A percentile compares a stretch with the other conserved stretches of the same genome.
phyloP scores from a whole-genome alignment of 78 protist genomes.

The slime mould (Dictyostelium discoideum) region DNA sequence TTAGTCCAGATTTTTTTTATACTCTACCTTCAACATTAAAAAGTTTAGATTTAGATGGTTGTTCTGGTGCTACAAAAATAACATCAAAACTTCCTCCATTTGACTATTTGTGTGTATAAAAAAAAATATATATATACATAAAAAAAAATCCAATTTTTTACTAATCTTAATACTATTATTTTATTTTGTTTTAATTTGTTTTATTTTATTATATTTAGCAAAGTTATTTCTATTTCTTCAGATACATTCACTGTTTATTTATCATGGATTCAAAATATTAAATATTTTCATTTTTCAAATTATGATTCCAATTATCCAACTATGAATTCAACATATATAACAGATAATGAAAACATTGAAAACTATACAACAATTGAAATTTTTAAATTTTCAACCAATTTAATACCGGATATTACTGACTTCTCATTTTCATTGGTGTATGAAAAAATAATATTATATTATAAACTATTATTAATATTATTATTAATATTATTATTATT shows the following conservation, averaged over 20 bases:
- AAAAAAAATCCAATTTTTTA: background rate
- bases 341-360: background rate
- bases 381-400: background rate
- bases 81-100: background rate
- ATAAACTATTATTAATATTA: too few species aligned
- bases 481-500: background rate
- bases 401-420: background rate
- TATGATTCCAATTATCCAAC: background rate
- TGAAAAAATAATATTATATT: too few species aligned
- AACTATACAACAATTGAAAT: background rate
- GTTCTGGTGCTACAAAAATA: background rate
- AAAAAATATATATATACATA: background rate
- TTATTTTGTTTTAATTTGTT: too few species aligned
- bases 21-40: background rate
- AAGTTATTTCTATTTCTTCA: background rate
- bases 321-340: background rate
- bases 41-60: background rate
- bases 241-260: background rate
- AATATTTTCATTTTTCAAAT: background rate
- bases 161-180: too few species aligned
- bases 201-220: background rate
- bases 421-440: background rate
- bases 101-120: background rate
- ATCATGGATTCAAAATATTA: background rate
- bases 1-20: background rate